Conservation (phyloP, 768 basidiomycete genomes). For the Pleurotus cornucopiae region DNA sequence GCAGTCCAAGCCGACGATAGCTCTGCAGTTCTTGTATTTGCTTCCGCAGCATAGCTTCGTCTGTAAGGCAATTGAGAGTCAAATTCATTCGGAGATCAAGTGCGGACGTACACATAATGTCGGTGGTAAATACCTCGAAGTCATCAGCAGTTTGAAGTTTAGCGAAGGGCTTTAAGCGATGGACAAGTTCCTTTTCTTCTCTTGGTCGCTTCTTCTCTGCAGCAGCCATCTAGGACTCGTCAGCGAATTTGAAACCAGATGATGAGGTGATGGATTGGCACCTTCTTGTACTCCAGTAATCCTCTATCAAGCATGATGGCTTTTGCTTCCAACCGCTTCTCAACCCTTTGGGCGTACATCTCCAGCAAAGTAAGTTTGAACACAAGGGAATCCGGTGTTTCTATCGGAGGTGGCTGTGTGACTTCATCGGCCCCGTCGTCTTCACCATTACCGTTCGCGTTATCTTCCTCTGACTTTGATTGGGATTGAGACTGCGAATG, state of each 20-base stretch:
- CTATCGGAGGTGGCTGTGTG: conserved; percentile 71
- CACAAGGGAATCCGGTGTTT: conserved; percentile 76
- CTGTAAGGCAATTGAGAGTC: conserved; percentile 32
- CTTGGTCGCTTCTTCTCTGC: conserved; percentile 86
- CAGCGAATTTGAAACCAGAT: not conserved
- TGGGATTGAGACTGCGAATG: conserved; percentile 3
- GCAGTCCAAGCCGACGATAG: conserved; percentile 82
- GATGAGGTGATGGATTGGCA: conserved; percentile 24
- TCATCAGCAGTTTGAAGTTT: conserved; percentile 88
- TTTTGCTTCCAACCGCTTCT: conserved; percentile 82
- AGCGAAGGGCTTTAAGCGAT: conserved; percentile 87
- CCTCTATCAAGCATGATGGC: conserved; percentile 89
- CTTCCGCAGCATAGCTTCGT: conserved; percentile 84
- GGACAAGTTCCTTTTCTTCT: conserved; percentile 88
- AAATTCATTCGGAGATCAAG: no score
- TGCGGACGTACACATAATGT: conserved; percentile 74
- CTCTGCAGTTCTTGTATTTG: conserved; percentile 89
- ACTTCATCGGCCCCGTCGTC: conserved; percentile 56
- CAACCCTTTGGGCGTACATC: conserved; percentile 86
- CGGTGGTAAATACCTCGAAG: conserved; percentile 83
- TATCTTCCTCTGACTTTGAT: conserved; percentile 42
- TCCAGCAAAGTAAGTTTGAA: conserved; percentile 89
- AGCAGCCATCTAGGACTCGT: conserved; percentile 68
- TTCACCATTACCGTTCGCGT: conserved; percentile 39
- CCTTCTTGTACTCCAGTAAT: conserved; percentile 92